Percentiles rank a stretch among this genome's conserved stretches.
phyloP scores from a whole-genome alignment of 257 asterid genomes.

The Solanum sejunctum region DNA sequence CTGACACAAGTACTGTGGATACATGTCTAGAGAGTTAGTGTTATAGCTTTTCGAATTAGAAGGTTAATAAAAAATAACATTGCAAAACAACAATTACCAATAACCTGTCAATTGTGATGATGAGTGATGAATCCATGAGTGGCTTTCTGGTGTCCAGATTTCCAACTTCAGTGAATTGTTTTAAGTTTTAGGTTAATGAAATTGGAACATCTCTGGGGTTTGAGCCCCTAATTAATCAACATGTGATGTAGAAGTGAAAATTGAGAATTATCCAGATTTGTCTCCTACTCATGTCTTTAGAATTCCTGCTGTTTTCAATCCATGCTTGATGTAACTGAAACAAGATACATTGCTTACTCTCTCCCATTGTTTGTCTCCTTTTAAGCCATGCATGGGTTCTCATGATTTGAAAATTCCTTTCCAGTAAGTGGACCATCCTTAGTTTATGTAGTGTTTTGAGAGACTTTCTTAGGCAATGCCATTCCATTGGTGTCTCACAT shows the following conservation, averaged over 20 bases:
- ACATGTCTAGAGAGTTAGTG: neutral
- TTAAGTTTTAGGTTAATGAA: neutral
- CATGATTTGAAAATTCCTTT: neutral
- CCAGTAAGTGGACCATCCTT: neutral
- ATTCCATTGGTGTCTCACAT: neutral
- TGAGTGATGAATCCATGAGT: neutral
- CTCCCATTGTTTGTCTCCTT: neutral
- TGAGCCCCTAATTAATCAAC: neutral
- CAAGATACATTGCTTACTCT: neutral
- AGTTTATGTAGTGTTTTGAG: neutral
- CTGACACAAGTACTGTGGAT: neutral
- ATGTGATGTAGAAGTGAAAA: neutral
- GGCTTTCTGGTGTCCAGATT: neutral
- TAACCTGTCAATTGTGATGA: neutral
- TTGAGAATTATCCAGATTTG: neutral
- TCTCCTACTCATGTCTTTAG: neutral
- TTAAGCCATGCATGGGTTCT: neutral
- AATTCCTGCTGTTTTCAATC: neutral
- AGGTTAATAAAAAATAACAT: neutral
- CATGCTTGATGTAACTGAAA: neutral
- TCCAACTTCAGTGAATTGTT: neutral
- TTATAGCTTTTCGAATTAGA: neutral
- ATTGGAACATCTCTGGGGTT: neutral
- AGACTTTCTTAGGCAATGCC: neutral
- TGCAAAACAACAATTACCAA: neutral